Conservation (phyloP, 768 basidiomycete species). For the Lentinus tigrinus region DNA sequence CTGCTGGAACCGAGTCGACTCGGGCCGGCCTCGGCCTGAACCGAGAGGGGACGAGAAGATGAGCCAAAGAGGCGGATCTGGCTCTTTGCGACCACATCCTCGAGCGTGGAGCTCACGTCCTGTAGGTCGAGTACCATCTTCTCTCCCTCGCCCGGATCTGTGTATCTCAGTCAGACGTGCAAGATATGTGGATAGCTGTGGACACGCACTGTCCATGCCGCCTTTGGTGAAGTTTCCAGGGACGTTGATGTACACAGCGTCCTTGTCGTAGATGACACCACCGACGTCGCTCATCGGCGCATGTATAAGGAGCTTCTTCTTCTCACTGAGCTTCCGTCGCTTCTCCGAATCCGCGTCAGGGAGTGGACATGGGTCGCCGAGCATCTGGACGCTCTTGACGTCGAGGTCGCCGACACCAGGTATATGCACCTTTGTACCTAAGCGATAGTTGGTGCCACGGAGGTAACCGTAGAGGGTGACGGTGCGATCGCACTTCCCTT, state of each 20-base stretch:
- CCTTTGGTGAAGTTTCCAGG: constrained; percentile 89
- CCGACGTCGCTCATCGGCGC: constrained; percentile 99
- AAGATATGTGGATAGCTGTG: neutral
- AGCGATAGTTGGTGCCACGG: constrained; percentile 80
- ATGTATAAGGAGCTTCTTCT: constrained; percentile 87
- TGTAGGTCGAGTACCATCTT: constrained; percentile 98
- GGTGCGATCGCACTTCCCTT: constrained; percentile 91
- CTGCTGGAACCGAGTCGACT: constrained; percentile 16
- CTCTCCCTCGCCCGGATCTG: constrained; percentile 87
- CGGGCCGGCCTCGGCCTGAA: constrained; percentile 30
- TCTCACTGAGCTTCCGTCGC: constrained; percentile 89
- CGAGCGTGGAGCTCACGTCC: constrained; percentile 79
- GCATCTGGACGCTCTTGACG: constrained; percentile 65
- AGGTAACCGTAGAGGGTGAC: constrained; percentile 95
- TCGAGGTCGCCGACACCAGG: constrained; percentile 92
- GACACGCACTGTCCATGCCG: constrained; percentile 55
- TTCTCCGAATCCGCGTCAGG: constrained; percentile 92
- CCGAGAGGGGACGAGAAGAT: constrained; percentile 68
- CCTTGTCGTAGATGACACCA: constrained; percentile 96
- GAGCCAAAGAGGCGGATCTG: constrained; percentile 82
- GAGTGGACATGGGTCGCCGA: constrained; percentile 95
- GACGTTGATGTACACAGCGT: constrained; percentile 97
- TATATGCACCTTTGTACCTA: constrained; percentile 82
- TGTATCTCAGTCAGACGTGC: neutral
- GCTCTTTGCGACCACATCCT: constrained; percentile 76